Evolutionary conservation across 2,329 filamentous ascomycete species (phyloP).

Genomic region (Fusarium subtropicale): DNA sequence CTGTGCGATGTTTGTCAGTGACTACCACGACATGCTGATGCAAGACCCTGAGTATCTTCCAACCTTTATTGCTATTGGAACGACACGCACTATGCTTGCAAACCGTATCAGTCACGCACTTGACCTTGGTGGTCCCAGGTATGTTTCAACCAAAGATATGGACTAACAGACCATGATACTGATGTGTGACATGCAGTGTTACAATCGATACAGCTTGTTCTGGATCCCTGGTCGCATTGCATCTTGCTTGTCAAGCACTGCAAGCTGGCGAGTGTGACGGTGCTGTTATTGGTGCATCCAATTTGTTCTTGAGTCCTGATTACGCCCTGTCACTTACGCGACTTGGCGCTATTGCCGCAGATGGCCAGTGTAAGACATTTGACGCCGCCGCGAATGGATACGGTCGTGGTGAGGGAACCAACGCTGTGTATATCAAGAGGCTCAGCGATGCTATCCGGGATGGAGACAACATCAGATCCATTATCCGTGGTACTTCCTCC

Average conservation of each 20-base stretch:
- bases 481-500: conserved; percentile 60
- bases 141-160: conserved; percentile 1
- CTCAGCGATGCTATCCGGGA: conserved; percentile 63
- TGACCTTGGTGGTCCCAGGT: conserved; percentile 43
- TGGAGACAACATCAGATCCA: conserved; percentile 62
- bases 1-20: conserved; percentile 43
- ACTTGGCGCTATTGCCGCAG: conserved; percentile 46
- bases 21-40: conserved; percentile 44
- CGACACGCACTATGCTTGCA: conserved; percentile 44
- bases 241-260: conserved; percentile 54
- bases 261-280: conserved; percentile 49
- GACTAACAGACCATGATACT: conserved; percentile 2
- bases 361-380: conserved; percentile 58
- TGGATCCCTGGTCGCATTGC: conserved; percentile 56
- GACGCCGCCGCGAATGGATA: conserved; percentile 64
- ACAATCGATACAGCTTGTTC: conserved; percentile 62
- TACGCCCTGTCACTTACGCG: conserved; percentile 43
- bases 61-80: conserved; percentile 45
- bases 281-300: conserved; percentile 51
- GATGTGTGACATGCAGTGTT: conserved; percentile 48
- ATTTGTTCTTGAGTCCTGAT: conserved; percentile 46
- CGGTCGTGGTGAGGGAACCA: conserved; percentile 68
- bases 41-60: conserved; percentile 44
- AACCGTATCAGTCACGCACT: conserved; percentile 45
- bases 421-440: conserved; percentile 65